phyloP scores from a whole-genome alignment of 176 grass and related monocot genomes.

The sorghum (Sorghum bicolor) region Sorghum_bicolor_NCBIv3 NC_012873.2:66333001-66333500 shows the following conservation, averaged over 20 bases:
- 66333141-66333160: neutral
- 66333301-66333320: constrained; percentile 17
- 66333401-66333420: neutral
- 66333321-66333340: constrained; percentile 50
- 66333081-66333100: constrained; percentile 18
- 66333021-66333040: constrained; percentile 28
- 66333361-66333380: constrained; percentile 15
- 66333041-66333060: constrained; percentile 68
- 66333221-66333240: constrained; percentile 29
- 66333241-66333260: constrained; percentile 21
- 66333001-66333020: neutral
- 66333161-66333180: constrained; percentile 6
- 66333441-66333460: neutral
- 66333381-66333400: constrained; percentile 40
- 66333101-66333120: constrained; percentile 54
- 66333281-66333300: constrained; percentile 47
- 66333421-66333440: neutral
- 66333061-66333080: constrained; percentile 80
- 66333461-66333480: fast-evolving
- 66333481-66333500: fast-evolving
- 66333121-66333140: constrained; percentile 58
- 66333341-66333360: constrained; percentile 45
- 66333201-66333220: neutral
- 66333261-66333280: constrained; percentile 36
- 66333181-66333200: constrained; percentile 11